Conservation (phyloP, 2,329 filamentous ascomycete genomes). For the Fusarium sp. region DNA sequence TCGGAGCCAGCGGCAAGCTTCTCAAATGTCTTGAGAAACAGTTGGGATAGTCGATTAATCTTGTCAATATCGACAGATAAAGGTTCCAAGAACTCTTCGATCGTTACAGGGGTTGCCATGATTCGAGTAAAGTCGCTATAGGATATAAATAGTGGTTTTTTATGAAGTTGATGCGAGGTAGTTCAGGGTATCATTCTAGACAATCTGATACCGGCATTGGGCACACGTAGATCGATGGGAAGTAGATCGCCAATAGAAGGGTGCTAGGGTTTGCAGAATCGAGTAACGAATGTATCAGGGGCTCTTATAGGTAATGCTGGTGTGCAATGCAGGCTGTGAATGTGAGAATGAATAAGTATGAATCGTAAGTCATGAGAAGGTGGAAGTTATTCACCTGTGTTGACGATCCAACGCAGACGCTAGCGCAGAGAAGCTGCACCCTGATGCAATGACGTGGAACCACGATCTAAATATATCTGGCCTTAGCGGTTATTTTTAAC, state of each 20-base stretch:
- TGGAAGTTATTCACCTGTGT: conserved; percentile 13
- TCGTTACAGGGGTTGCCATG: conserved; percentile 34
- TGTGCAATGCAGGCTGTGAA: neutral
- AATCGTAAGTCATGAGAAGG: conserved; percentile 12
- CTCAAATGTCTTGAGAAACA: conserved; percentile 58
- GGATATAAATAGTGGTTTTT: neutral
- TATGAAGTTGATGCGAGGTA: neutral
- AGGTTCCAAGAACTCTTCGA: conserved; percentile 60
- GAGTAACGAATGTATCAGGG: neutral
- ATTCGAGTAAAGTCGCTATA: neutral
- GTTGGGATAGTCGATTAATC: conserved; percentile 57
- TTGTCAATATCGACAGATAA: conserved; percentile 58
- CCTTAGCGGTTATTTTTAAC: neutral
- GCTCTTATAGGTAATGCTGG: neutral
- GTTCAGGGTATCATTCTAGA: conserved; percentile 24
- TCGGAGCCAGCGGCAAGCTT: conserved; percentile 61
- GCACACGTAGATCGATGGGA: neutral
- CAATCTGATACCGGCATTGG: neutral
- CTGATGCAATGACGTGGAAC: conserved; percentile 5
- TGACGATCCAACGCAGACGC: neutral
- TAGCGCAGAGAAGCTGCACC: conserved; percentile 4
- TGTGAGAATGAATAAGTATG: conserved; percentile 5
- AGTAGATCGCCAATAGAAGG: neutral
- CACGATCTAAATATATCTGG: neutral
- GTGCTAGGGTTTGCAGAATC: neutral